Evolutionary conservation across 1,284 basidiomycete species (phyloP).

Genomic region (Microbotryum saponariae): DNA sequence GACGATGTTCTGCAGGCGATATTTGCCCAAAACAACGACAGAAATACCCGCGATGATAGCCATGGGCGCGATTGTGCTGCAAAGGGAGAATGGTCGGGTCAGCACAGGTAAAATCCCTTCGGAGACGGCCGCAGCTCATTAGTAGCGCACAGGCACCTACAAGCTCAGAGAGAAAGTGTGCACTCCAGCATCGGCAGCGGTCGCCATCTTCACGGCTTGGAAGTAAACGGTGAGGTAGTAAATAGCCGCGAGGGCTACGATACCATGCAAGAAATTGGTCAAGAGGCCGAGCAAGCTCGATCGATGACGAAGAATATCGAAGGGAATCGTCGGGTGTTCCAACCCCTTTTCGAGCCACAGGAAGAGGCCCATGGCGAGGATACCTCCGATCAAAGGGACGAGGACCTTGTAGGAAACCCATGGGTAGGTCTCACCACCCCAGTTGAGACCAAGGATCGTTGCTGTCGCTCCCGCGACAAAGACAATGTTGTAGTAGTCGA

Average conservation of each 20-base stretch:
- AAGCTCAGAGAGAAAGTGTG: conserved; percentile 33
- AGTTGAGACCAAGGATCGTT: conserved; percentile 39
- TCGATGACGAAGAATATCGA: conserved; percentile 37
- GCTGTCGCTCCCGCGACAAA: conserved; percentile 25
- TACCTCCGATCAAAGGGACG: conserved; percentile 38
- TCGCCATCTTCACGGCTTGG: conserved; percentile 28
- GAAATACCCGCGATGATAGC: conserved; percentile 24
- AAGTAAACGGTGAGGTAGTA: conserved; percentile 30
- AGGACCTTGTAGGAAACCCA: conserved; percentile 40
- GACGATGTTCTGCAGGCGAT: conserved; percentile 35
- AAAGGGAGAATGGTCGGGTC: no score
- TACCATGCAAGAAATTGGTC: conserved; percentile 40
- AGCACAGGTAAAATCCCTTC: no score
- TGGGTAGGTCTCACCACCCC: conserved; percentile 39
- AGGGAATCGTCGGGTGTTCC: conserved; percentile 38
- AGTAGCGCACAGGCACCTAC: not conserved
- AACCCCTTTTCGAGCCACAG: conserved; percentile 28
- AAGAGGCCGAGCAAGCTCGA: conserved; percentile 38
- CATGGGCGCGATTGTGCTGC: conserved; percentile 30
- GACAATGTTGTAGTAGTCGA: conserved; percentile 40
- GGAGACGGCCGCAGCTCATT: no score
- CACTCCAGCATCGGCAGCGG: conserved; percentile 33
- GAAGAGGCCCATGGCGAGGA: conserved; percentile 38
- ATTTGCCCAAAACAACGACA: conserved; percentile 12
- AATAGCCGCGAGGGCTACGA: conserved; percentile 22